Evolutionary conservation across 164 flowering plant species (phyloP).

Genomic region (Tinospora cordifolia): DNA sequence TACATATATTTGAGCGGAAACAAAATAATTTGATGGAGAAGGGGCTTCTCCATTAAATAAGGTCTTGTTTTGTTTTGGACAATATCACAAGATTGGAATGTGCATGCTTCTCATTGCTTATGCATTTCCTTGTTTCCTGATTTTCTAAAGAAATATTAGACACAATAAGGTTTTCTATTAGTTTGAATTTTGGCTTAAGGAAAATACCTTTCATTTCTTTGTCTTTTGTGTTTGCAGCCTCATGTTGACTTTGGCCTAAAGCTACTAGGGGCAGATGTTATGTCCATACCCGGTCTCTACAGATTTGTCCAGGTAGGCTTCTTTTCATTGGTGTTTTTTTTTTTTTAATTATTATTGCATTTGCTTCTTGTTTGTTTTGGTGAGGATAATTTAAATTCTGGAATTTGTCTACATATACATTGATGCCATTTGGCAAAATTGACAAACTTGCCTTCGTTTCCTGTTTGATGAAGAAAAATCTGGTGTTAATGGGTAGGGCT

Average conservation of each 20-base stretch:
- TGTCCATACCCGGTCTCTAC: slow-evolving; percentile 90
- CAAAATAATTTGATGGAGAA: too few relatives aligned
- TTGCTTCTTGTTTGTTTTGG: not conserved
- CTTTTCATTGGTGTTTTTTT: slow-evolving; percentile 3
- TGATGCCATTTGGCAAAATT: not conserved
- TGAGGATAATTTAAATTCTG: not conserved
- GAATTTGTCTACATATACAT: not conserved
- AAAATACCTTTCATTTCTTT: not conserved
- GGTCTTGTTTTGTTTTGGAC: too few relatives aligned
- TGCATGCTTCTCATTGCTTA: not conserved
- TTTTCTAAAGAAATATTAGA: not conserved
- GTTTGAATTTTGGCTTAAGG: not conserved
- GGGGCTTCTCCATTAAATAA: too few relatives aligned
- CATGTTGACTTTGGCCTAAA: slow-evolving; percentile 92
- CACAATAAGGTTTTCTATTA: not conserved
- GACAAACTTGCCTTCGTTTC: too few relatives aligned
- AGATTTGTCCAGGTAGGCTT: slow-evolving; percentile 69
- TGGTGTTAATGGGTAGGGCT: too few relatives aligned
- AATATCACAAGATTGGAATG: not conserved
- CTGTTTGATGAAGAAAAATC: not conserved
- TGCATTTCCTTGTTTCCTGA: not conserved
- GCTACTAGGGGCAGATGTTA: slow-evolving; percentile 80
- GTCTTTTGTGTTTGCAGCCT: slow-evolving; percentile 51
- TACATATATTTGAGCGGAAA: not conserved
- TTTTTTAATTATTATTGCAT: not conserved